phyloP scores from a whole-genome alignment of 352 stramenopile genomes.

The Pythium coloratum region DNA sequence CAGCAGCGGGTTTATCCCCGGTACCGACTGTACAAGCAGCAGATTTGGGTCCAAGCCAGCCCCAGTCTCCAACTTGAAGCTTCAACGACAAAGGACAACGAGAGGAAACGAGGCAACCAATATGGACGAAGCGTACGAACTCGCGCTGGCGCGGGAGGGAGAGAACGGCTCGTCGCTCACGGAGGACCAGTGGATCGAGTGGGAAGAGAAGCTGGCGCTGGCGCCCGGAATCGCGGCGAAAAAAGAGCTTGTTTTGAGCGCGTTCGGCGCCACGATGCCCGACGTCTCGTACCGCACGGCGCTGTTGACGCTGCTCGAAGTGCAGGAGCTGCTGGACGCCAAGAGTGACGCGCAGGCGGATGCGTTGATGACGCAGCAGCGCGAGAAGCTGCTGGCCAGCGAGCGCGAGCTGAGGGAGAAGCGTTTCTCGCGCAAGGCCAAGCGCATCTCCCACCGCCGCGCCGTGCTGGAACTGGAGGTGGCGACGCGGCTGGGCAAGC shows the following conservation, averaged over 20 bases:
- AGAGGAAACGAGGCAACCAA: neutral
- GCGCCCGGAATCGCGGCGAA: constrained; percentile 24
- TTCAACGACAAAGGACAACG: neutral
- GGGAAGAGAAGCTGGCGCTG: constrained; percentile 30
- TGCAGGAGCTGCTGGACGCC: constrained; percentile 38
- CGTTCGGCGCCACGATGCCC: constrained; percentile 11
- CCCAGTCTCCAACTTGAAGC: neutral
- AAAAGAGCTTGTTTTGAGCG: constrained; percentile 18
- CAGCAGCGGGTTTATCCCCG: neutral
- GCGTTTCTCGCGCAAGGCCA: constrained; percentile 27
- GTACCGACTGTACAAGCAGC: too few species aligned
- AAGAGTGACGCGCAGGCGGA: constrained; percentile 22
- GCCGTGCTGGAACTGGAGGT: constrained; percentile 47
- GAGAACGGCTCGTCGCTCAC: neutral
- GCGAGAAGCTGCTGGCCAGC: neutral
- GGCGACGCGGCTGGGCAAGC: constrained; percentile 31
- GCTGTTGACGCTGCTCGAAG: constrained; percentile 31
- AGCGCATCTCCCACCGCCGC: constrained; percentile 38
- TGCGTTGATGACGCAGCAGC: constrained; percentile 24
- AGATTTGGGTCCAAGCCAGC: too few species aligned
- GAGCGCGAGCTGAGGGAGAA: constrained; percentile 27
- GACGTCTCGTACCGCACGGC: constrained; percentile 19
- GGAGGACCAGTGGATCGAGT: constrained; percentile 27
- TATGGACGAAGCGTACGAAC: constrained; percentile 20
- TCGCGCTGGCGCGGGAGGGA: constrained; percentile 17